Base-by-base conservation (phyloP, 2,329 filamentous ascomycete genomes). In the Trichoderma sp. region DNA sequence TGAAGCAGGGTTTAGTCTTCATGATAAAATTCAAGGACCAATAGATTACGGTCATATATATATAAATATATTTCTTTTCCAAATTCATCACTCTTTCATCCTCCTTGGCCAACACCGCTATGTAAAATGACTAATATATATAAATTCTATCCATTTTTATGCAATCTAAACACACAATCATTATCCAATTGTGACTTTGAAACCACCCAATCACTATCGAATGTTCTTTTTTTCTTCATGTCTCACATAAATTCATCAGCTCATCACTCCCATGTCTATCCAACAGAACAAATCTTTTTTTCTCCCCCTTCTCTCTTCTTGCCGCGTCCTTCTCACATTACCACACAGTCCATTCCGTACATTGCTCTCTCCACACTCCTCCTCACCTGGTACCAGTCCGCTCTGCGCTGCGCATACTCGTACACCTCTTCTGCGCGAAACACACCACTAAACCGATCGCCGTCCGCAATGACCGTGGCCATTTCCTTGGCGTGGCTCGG, bases 371-470 rank as follows among this genome's bases (percentile, higher is more conserved):
- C 96, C 6, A 99, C 96, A 71, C 94, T 89, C 72, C 87, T 89
- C 82, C 91, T 91, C 13, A 99, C 93, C 74, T 91, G 86, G 78
- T 96, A 97, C 96, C 96, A 99, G 81, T 99, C 96, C 60, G 94
- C 94, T 73, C 96, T 85, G 73, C 96, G 84, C 80, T 97, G 94
- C 1, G 95, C 96, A 82, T 96, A 99, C 83, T 98, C 95, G 76
- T 97, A 97, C 4, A 98, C 96, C 82, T 99, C 96, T 79, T 99
- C 96, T 0, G 95, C 93, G 24, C 94, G 87, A 76, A 98, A 97
- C 59, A 99, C 92, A 14, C 96, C 96, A 30, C 92, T 87, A 78
- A 98, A 99, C 2, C 95, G 87, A 76, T 95, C 92, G 1, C 88
- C 89, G 77, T 99, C 96, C 0, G 96, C 94, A 77, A 99, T 97